A percentile compares a stretch with the other conserved stretches of the same genome.
Evolutionary conservation across 805 yeast species (phyloP).

Genomic region (Lipomyces sp.): DNA sequence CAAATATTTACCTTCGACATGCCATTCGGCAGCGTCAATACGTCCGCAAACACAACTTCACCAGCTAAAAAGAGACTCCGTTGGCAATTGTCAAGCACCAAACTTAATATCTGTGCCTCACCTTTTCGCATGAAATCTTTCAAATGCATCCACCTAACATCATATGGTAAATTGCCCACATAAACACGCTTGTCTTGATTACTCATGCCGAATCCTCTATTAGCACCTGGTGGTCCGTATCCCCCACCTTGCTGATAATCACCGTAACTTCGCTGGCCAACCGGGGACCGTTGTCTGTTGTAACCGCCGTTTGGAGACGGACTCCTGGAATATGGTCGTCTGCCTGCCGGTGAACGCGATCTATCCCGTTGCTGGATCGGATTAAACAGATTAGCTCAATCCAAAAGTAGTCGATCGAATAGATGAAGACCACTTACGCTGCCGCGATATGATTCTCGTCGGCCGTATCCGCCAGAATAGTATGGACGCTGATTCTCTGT

Average conservation of each 20-base stretch:
- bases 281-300: slow-evolving; percentile 24
- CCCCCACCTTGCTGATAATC: slow-evolving; percentile 13
- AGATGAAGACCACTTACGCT: not conserved
- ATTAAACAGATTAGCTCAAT: not conserved
- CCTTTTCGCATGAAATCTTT: slow-evolving; percentile 48
- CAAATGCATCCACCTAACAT: slow-evolving; percentile 48
- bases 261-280: not conserved
- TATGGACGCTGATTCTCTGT: slow-evolving; percentile 26
- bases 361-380: slow-evolving; percentile 21
- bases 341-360: slow-evolving; percentile 22
- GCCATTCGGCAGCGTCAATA: slow-evolving; percentile 75
- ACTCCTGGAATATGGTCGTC: slow-evolving; percentile 18
- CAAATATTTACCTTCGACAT: slow-evolving; percentile 70
- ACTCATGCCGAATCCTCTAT: slow-evolving; percentile 10
- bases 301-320: slow-evolving; percentile 23
- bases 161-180: slow-evolving; percentile 51
- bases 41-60: slow-evolving; percentile 77
- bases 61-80: slow-evolving; percentile 49
- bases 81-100: too few species aligned
- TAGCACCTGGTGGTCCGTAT: slow-evolving; percentile 3
- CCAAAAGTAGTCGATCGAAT: not conserved
- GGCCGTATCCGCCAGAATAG: slow-evolving; percentile 23
- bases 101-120: slow-evolving; percentile 1
- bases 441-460: slow-evolving; percentile 20
- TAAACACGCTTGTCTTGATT: slow-evolving; percentile 51